These are phyloP conservation scores for Wickerhamia fluorescens DNA, from an alignment of 805 yeast genomes.

Conservation along the genomic window DNA sequence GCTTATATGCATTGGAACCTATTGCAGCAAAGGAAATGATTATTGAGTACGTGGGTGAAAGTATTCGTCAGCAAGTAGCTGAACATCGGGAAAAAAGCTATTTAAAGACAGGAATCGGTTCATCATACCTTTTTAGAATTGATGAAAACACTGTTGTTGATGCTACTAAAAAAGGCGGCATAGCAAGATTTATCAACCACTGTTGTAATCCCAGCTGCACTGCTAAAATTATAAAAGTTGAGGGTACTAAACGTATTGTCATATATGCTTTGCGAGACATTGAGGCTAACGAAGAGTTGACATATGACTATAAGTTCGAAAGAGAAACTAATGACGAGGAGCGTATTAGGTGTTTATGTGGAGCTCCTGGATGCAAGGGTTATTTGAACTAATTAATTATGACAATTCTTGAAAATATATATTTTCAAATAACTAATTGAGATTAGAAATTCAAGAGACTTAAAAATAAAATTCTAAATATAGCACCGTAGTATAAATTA, in stretches of 20 bases:
- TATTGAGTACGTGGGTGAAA: constrained; percentile 95
- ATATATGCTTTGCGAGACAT: constrained; percentile 89
- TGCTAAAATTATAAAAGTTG: constrained; percentile 92
- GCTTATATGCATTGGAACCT: constrained; percentile 89
- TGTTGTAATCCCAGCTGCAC: constrained; percentile 97
- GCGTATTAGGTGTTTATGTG: constrained; percentile 87
- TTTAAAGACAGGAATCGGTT: constrained; percentile 87
- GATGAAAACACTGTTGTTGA: constrained; percentile 94
- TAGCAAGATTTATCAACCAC: constrained; percentile 94
- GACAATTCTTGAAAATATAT: not conserved
- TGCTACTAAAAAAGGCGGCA: constrained; percentile 96
- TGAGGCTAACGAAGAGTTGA: constrained; percentile 82
- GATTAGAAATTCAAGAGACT: not conserved
- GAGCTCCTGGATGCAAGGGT: constrained; percentile 92
- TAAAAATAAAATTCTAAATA: constrained; percentile 1
- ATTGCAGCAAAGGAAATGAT: constrained; percentile 97
- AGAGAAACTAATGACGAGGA: constrained; percentile 84
- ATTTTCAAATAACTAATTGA: not conserved
- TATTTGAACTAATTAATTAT: constrained; percentile 47
- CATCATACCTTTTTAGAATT: constrained; percentile 84
- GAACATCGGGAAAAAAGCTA: constrained; percentile 86
- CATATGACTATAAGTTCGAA: constrained; percentile 94
- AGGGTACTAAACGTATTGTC: constrained; percentile 88
- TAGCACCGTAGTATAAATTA: constrained; percentile 1
- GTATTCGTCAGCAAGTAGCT: constrained; percentile 88